Evolutionary conservation across 305 asterid genomes (phyloP).

Genomic region (Fraxinus albicans): DNA sequence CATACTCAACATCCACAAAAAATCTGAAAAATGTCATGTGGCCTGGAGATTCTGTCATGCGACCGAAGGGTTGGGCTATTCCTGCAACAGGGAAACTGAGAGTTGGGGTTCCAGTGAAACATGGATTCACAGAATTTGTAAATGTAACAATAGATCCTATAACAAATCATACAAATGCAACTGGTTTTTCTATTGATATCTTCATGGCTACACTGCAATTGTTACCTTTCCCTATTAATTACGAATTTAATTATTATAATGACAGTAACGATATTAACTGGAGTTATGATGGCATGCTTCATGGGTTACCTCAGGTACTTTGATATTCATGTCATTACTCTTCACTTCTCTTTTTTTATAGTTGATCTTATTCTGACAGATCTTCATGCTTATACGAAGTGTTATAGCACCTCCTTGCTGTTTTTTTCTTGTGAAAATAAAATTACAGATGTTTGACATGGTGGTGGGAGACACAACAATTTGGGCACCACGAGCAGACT

Average conservation of each 20-base stretch:
- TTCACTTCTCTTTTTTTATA: neutral
- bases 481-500: constrained; percentile 43
- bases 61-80: constrained; percentile 52
- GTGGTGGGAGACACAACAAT: constrained; percentile 57
- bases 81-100: constrained; percentile 38
- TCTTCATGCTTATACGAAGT: neutral
- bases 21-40: constrained; percentile 42
- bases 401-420: neutral
- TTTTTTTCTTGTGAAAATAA: neutral
- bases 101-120: constrained; percentile 50
- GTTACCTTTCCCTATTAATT: constrained; percentile 31
- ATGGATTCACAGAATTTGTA: constrained; percentile 44
- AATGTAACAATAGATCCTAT: constrained; percentile 20
- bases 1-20: constrained; percentile 25
- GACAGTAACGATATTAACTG: constrained; percentile 7
- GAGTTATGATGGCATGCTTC: constrained; percentile 40
- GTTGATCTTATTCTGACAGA: neutral
- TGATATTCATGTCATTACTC: neutral
- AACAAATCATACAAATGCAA: constrained; percentile 5
- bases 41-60: constrained; percentile 56
- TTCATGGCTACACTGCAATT: constrained; percentile 36
- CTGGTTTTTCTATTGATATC: constrained; percentile 55
- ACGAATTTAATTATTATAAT: constrained; percentile 25
- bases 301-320: constrained; percentile 33
- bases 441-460: constrained; percentile 38